Evolutionary conservation across 2,329 filamentous ascomycete species (phyloP).

Genomic region (Hypocrella siamensis): DNA sequence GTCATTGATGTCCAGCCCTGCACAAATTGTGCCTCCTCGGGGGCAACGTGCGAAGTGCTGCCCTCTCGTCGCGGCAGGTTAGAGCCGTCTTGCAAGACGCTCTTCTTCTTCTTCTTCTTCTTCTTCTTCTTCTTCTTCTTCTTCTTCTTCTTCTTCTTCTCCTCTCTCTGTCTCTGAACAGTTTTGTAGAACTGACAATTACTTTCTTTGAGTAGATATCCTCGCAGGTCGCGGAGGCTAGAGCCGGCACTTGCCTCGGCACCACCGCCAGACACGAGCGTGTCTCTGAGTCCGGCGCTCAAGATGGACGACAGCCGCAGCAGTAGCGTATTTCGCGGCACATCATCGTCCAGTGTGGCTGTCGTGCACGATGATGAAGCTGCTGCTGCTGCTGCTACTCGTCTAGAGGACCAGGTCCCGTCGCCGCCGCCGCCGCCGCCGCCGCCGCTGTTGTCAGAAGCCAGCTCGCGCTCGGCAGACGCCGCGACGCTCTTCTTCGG

Average conservation of each 20-base stretch:
- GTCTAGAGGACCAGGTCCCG: neutral
- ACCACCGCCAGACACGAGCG: constrained; percentile 4
- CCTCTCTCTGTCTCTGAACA: neutral
- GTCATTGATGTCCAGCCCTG: constrained; percentile 18
- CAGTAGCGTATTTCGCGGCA: neutral
- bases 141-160: neutral
- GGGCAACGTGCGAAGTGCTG: constrained; percentile 14
- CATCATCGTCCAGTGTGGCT: constrained; percentile 2
- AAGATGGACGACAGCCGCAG: constrained; percentile 1
- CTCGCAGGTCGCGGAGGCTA: constrained; percentile 8
- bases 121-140: neutral
- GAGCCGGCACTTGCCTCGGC: constrained; percentile 5
- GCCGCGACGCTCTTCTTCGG: constrained; percentile 19
- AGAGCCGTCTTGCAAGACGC: constrained; percentile 1
- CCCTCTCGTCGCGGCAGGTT: constrained; percentile 18
- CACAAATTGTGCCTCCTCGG: constrained; percentile 13
- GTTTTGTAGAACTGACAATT: neutral
- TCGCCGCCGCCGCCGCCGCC: constrained; percentile 1
- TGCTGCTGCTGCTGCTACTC: neutral
- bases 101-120: neutral
- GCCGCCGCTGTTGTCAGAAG: constrained; percentile 2
- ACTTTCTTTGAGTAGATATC: constrained; percentile 7
- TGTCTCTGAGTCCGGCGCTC: constrained; percentile 2
- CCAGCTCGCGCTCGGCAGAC: constrained; percentile 5
- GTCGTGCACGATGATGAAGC: neutral